Percentiles rank a stretch among this genome's conserved stretches.
Conservation (phyloP, 345 rosid species). For the Aethionema arabicum region DNA sequence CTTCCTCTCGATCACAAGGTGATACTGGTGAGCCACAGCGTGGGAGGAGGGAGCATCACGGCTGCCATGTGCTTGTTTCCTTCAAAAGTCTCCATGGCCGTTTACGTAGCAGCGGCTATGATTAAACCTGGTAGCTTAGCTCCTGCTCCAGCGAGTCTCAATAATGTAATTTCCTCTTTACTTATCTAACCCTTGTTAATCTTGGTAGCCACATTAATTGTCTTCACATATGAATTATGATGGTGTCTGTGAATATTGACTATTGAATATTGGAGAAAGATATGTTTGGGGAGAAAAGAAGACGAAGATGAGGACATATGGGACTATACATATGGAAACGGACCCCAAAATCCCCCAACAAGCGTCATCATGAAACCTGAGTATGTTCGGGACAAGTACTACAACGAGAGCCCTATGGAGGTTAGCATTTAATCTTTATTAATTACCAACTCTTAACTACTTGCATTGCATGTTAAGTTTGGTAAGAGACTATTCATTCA, state of each 20-base stretch:
- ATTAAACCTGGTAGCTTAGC: slow-evolving; percentile 38
- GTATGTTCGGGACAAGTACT: slow-evolving; percentile 28
- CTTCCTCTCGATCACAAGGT: slow-evolving; percentile 43
- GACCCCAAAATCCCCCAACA: slow-evolving; percentile 40
- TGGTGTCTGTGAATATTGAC: neutral
- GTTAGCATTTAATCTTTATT: slow-evolving; percentile 21
- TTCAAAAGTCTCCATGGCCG: slow-evolving; percentile 41
- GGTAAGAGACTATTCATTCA: slow-evolving; percentile 1
- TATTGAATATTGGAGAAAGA: slow-evolving; percentile 6
- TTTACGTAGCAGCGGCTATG: slow-evolving; percentile 49
- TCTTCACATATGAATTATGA: neutral
- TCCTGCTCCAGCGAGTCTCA: slow-evolving; percentile 17
- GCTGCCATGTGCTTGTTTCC: slow-evolving; percentile 42
- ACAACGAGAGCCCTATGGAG: slow-evolving; percentile 43
- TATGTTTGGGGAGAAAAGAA: slow-evolving; percentile 29
- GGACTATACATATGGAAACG: slow-evolving; percentile 38
- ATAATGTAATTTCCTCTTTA: slow-evolving; percentile 20
- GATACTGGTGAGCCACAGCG: slow-evolving; percentile 51
- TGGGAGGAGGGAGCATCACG: slow-evolving; percentile 48
- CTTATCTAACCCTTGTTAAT: neutral
- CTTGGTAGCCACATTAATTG: no score
- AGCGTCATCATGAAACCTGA: slow-evolving; percentile 39
- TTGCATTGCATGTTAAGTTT: neutral
- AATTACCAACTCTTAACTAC: neutral
- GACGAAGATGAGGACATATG: slow-evolving; percentile 26